Percentiles rank a stretch among this genome's conserved stretches.
Evolutionary conservation across 257 asterid species (phyloP).

Genomic region (Solanum corneliomulleri): DNA sequence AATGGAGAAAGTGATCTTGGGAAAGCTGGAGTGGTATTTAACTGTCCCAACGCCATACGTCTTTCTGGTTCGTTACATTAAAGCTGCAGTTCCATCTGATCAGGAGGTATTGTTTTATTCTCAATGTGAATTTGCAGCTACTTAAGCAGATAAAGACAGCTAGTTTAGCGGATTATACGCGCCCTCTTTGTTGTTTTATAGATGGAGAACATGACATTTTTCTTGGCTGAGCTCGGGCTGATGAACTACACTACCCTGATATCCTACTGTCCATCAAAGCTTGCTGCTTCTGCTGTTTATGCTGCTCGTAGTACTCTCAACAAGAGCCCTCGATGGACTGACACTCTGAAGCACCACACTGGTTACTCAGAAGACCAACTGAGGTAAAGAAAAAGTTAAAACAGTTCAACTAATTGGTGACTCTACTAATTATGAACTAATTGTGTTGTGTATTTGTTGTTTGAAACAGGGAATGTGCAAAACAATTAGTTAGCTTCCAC

Average conservation of each 20-base stretch:
- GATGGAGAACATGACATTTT: conserved; percentile 65
- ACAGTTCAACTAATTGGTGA: neutral
- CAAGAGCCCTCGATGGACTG: conserved; percentile 52
- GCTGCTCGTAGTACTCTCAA: conserved; percentile 64
- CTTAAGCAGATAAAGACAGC: neutral
- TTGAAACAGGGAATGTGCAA: conserved; percentile 37
- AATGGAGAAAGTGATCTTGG: conserved; percentile 29
- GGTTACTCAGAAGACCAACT: conserved; percentile 53
- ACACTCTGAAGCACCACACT: conserved; percentile 60
- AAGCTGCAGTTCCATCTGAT: conserved; percentile 19
- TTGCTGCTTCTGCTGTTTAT: conserved; percentile 78
- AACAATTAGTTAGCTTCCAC: conserved; percentile 50
- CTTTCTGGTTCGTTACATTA: conserved; percentile 21
- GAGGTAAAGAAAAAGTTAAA: conserved; percentile 15
- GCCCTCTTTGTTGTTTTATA: neutral
- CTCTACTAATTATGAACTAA: neutral
- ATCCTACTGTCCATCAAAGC: conserved; percentile 37
- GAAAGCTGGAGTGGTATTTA: conserved; percentile 32
- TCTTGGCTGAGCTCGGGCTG: conserved; percentile 69
- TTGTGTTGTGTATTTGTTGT: neutral
- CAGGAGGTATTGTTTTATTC: neutral
- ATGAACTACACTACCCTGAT: conserved; percentile 37
- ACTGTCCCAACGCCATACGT: conserved; percentile 38
- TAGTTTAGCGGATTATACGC: neutral
- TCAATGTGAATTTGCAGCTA: neutral